These are phyloP conservation scores for Zymoseptoria crescenta DNA, from an alignment of 2,329 filamentous ascomycete genomes.

Conservation along the genomic window DNA sequence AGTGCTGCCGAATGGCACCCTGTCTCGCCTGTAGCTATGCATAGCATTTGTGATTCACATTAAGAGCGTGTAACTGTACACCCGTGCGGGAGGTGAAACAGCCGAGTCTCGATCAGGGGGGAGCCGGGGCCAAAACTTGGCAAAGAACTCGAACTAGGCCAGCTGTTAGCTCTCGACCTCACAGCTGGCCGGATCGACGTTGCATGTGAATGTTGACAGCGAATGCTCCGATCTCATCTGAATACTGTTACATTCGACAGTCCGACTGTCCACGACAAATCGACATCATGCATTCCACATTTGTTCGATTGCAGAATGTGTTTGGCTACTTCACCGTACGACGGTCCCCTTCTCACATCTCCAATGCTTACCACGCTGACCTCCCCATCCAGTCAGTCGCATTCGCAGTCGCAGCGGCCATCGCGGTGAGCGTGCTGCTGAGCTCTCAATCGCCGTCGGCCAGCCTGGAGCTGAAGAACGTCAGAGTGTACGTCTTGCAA, in stretches of 20 bases:
- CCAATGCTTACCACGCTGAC: neutral
- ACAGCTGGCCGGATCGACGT: neutral
- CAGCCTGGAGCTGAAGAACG: constrained; percentile 59
- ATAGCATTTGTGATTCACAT: too few relatives aligned
- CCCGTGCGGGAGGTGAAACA: too few relatives aligned
- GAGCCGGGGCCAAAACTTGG: neutral
- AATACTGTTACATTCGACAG: neutral
- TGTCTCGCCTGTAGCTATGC: too few relatives aligned
- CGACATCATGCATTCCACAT: constrained; percentile 70
- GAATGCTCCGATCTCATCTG: neutral
- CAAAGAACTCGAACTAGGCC: neutral
- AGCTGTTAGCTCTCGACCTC: neutral
- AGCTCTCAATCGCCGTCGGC: constrained; percentile 60
- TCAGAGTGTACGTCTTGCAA: constrained; percentile 66
- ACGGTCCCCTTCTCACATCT: neutral
- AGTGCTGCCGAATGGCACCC: neutral
- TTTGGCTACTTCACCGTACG: constrained; percentile 85
- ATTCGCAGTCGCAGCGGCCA: constrained; percentile 68
- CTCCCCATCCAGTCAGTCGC: constrained; percentile 50
- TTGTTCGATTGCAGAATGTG: constrained; percentile 80
- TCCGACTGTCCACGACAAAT: neutral
- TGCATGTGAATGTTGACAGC: neutral
- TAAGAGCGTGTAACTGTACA: too few relatives aligned
- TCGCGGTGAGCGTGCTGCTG: constrained; percentile 72
- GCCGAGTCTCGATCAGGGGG: too few relatives aligned